Evolutionary conservation across 208 protist genomes (phyloP), one percentile per base, ranked within the genome.

Genomic region (Trypanosoma boissoni): DNA sequence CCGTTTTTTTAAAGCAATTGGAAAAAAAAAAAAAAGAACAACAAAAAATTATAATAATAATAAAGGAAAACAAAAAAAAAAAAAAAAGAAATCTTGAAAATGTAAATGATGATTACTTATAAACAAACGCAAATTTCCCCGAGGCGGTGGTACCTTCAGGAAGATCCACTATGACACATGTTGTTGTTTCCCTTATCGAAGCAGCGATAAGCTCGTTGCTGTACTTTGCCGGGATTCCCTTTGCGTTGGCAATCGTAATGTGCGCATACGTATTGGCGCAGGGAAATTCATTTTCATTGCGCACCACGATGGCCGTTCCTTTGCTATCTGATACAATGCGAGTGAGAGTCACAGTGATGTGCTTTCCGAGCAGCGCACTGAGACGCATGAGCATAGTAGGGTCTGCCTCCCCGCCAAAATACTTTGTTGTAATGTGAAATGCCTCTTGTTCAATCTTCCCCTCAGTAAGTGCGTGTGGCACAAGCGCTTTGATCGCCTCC

Each of bases 261-360:
- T 87, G 80, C 20, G 80, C 60, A 18, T 80, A 53, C 2, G 51
- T 37, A 50, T 87, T 87, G 0, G 39, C 59, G 52, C 76, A 81
- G 2, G 69, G 74, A 48, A 78, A 87, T 53, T 54, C 57, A 4
- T 63, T 50, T 41, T 72, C 46, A 29, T 74, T 72, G 16, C 56
- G 41, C 18, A 65, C 43, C 41, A 36, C 61, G 26, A 67, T 67
- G 12, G 61, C 61, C 4, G 77, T 76, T 37, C 69, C 83, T 44
- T 79, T 82, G 12, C 64, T 42, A 48, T 94, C 86, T 0, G 78
- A 76, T 32, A 86, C 76, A 0, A 94, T 64, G 8, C 58, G 59
- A 32, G 64, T 58, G 6, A 86, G 46, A n/a, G 34, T 60, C 16
- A 94, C 20, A 3, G 41, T 27, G 23, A 87, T 75, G 20, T 26